Percentiles rank a stretch among this genome's conserved stretches.
phyloP scores from a whole-genome alignment of 371 early-diverging fungal species.

The Rhizomucor pusillus region DNA sequence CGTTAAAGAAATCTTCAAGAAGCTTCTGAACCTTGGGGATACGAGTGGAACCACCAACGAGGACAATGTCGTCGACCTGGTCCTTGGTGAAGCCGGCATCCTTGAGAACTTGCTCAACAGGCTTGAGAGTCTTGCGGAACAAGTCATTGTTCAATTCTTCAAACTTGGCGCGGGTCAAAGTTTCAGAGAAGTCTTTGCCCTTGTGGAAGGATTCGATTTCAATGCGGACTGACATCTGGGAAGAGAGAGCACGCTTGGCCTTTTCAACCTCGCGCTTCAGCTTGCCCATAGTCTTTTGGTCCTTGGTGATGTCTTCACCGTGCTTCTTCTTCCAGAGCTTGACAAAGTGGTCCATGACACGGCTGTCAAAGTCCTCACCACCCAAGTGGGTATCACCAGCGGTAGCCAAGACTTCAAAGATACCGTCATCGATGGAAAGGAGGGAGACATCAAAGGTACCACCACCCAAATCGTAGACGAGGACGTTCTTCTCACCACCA shows the following conservation, averaged over 20 bases:
- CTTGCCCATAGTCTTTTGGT: conserved; percentile 79
- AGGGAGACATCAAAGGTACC: conserved; percentile 96
- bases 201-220: conserved; percentile 92
- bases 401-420: conserved; percentile 85
- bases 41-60: conserved; percentile 99
- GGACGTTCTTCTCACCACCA: conserved; percentile 67
- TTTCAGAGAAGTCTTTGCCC: conserved; percentile 97
- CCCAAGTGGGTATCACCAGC: conserved; percentile 94
- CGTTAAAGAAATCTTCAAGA: conserved; percentile 89
- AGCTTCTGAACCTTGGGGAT: conserved; percentile 97
- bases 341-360: conserved; percentile 78
- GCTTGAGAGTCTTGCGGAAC: conserved; percentile 94
- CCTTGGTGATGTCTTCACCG: conserved; percentile 67
- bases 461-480: conserved; percentile 96
- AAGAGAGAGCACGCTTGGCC: conserved; percentile 89
- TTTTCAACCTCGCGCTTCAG: conserved; percentile 88
- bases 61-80: conserved; percentile 96
- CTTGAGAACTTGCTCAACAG: conserved; percentile 96
- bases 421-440: conserved; percentile 83
- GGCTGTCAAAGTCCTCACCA: conserved; percentile 95
- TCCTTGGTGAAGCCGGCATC: conserved; percentile 90
- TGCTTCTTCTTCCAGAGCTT: conserved; percentile 74
- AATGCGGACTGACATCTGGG: conserved; percentile 76
- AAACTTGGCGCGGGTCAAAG: conserved; percentile 94
- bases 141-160: conserved; percentile 90